Evolutionary conservation across 225 moss, liverwort and hornwort species (phyloP), one percentile per base, ranked within the genome.

Genomic region (Marchantia paleacea): DNA sequence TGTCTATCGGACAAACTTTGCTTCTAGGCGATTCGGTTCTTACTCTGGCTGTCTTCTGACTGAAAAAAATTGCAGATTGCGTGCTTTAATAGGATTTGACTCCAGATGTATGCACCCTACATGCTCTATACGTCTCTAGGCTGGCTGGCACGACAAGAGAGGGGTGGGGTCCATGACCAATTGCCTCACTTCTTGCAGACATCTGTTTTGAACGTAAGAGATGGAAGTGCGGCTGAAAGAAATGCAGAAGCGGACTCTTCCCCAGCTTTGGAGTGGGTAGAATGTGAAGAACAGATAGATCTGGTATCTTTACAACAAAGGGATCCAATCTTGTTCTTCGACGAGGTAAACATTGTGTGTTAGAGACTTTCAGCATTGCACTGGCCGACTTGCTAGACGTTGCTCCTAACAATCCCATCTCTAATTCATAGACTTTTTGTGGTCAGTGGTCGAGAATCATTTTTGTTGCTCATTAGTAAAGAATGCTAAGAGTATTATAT

Each of bases 241-340:
- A 73, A 52, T 57, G 48, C 51, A 47, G 69, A 69, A 10, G 77
- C 48, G 50, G 69, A 72, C 15, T 15, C 79, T 81, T 85, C 61
- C 64, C 75, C 79, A 68, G 8, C 83, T 71, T 65, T 95, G 74
- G 85, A 90, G 67, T 96, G 95, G 93, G 89, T 90, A 81, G 92
- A 91, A 86, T 90, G 91, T 75, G 82, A 91, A 53, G 93, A 93
- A 58, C 80, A 81, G 75, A 96, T 96, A 67, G 92, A 96, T 72
- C 75, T 96, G 83, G 89, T 82, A 26, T 77, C 82, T 50, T 81
- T 96, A 50, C 95, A 93, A 85, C 90, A 92, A 48, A 90, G 84
- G 83, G 95, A 96, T 78, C 93, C 95, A 63, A 96, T 96, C 57
- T 84, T 96, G 83, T 96, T 93, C 75, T 96, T 90, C 63, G 91